phyloP scores from a whole-genome alignment of 352 stramenopile species.

The Albugo laibachii region DNA sequence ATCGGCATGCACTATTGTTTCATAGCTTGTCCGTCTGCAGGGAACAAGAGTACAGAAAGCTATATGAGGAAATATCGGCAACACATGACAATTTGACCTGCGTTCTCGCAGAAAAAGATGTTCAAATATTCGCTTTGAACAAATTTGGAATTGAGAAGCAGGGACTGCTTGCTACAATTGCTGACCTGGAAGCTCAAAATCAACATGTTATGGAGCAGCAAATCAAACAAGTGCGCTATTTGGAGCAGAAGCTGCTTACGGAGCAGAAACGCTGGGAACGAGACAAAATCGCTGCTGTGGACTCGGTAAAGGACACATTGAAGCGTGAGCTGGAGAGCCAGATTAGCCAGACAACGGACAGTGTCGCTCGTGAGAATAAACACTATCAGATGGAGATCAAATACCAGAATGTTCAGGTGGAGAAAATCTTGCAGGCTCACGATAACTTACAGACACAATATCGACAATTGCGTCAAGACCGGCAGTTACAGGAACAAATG shows the following conservation, averaged over 20 bases:
- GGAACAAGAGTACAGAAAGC: constrained; percentile 29
- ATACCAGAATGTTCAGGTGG: constrained; percentile 33
- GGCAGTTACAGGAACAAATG: constrained; percentile 44
- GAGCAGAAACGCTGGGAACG: not conserved
- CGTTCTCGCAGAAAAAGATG: constrained; percentile 12
- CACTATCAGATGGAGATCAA: constrained; percentile 34
- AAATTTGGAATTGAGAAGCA: constrained; percentile 18
- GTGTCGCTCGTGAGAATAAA: constrained; percentile 44
- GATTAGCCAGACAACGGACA: constrained; percentile 35
- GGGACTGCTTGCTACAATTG: constrained; percentile 13
- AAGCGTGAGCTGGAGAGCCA: constrained; percentile 25
- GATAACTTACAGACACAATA: constrained; percentile 20
- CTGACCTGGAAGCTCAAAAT: constrained; percentile 19
- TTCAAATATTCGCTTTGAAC: constrained; percentile 15
- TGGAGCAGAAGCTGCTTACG: not conserved
- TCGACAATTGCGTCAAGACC: constrained; percentile 17
- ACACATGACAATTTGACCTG: constrained; percentile 14
- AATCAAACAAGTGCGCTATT: not conserved
- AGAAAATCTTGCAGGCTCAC: constrained; percentile 27
- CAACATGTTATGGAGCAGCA: constrained; percentile 28
- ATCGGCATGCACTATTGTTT: constrained; percentile 19
- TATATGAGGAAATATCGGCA: constrained; percentile 24
- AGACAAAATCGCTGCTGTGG: constrained; percentile 9
- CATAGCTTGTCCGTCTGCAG: constrained; percentile 31
- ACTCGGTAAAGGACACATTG: constrained; percentile 21